A percentile compares a stretch with the other conserved stretches of the same genome.
phyloP scores from a whole-genome alignment of 2,329 filamentous ascomycete species.

The Diplodia sapinea region DNA sequence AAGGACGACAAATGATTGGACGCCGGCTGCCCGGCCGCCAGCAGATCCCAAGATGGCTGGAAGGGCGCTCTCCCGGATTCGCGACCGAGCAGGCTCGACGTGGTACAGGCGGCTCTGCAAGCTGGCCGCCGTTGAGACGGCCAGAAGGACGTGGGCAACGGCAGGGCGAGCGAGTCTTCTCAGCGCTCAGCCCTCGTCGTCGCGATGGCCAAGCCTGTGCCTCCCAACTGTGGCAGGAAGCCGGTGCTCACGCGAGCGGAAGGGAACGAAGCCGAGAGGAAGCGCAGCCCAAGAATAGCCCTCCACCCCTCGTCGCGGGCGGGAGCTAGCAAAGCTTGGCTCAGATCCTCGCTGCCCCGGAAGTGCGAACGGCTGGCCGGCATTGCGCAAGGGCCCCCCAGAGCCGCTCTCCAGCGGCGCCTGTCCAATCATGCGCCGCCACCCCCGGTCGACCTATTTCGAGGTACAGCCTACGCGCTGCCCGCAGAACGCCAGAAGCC shows the following conservation, averaged over 20 bases:
- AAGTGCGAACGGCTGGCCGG: neutral
- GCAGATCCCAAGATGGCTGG: conserved; percentile 17
- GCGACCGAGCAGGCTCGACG: conserved; percentile 6
- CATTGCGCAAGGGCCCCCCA: conserved; percentile 18
- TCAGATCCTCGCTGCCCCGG: conserved; percentile 1
- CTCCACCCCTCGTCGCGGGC: conserved; percentile 1
- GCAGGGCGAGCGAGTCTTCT: neutral
- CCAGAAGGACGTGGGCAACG: neutral
- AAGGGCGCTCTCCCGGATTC: conserved; percentile 20
- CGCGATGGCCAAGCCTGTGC: neutral
- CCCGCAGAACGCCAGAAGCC: neutral
- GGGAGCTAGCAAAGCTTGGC: conserved; percentile 28
- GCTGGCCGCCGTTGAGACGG: neutral
- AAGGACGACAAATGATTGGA: conserved; percentile 5
- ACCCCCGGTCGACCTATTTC: conserved; percentile 17
- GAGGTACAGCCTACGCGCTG: conserved; percentile 26
- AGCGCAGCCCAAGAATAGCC: conserved; percentile 19
- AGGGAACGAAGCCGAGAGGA: neutral
- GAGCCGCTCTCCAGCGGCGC: conserved; percentile 11
- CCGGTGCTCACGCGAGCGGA: conserved; percentile 12
- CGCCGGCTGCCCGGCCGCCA: neutral
- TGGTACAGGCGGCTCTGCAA: conserved; percentile 27
- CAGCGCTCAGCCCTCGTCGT: conserved; percentile 6
- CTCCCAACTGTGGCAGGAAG: conserved; percentile 3
- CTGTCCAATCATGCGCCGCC: conserved; percentile 4